These are phyloP conservation scores for Neonectria sp. DNA, from an alignment of 2,329 filamentous ascomycete genomes.

Conservation along the genomic window DNA sequence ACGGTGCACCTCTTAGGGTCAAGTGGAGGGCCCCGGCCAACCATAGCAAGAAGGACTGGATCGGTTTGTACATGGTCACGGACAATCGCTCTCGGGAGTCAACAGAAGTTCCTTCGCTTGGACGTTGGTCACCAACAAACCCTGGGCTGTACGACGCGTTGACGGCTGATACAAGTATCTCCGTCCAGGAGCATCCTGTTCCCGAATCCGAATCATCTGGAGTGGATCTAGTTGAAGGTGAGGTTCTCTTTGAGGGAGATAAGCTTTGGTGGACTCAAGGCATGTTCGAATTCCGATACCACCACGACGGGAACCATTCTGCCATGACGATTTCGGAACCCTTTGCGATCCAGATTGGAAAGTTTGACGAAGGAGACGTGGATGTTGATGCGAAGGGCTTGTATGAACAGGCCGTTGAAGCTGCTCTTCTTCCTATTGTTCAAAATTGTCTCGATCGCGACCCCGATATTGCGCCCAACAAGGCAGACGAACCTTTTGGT, in stretches of 20 bases:
- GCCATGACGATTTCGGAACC: slow-evolving; percentile 95
- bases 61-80: slow-evolving; percentile 95
- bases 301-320: slow-evolving; percentile 92
- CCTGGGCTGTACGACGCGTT: slow-evolving; percentile 82
- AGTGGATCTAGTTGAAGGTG: slow-evolving; percentile 78
- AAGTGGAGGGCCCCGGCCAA: slow-evolving; percentile 91
- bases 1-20: slow-evolving; percentile 90
- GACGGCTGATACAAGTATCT: slow-evolving; percentile 82
- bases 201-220: slow-evolving; percentile 66
- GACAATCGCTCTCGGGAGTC: slow-evolving; percentile 90
- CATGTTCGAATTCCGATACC: slow-evolving; percentile 96
- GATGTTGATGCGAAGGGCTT: slow-evolving; percentile 71
- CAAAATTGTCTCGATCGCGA: slow-evolving; percentile 95
- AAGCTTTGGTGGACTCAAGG: slow-evolving; percentile 98
- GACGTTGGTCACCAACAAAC: slow-evolving; percentile 90
- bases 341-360: slow-evolving; percentile 89
- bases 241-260: slow-evolving; percentile 90
- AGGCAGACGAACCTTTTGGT: slow-evolving; percentile 86
- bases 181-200: slow-evolving; percentile 76
- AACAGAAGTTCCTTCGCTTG: slow-evolving; percentile 87
- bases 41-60: slow-evolving; percentile 94
- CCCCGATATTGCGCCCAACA: slow-evolving; percentile 88
- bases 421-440: slow-evolving; percentile 84
- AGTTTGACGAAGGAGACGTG: slow-evolving; percentile 83
- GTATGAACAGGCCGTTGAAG: slow-evolving; percentile 80